phyloP scores from a whole-genome alignment of 169 alveolate species.

The Neospora caninum region DNA sequence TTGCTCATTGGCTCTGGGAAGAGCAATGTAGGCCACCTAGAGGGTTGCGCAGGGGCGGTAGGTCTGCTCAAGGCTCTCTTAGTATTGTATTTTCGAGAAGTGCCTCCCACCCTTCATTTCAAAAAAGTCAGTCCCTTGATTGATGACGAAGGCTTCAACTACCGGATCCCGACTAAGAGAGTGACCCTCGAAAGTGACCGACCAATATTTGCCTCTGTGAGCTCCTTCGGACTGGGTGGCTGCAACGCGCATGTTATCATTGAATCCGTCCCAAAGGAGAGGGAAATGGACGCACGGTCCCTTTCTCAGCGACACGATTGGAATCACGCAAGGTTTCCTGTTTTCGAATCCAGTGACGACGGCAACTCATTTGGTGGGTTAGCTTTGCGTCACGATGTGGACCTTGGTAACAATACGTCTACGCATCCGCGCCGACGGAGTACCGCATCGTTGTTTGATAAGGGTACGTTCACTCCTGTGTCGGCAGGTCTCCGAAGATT shows the following conservation, averaged over 20 bases:
- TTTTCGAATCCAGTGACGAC: not conserved
- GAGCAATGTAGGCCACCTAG: conserved; percentile 79
- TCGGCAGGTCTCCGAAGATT: conserved; percentile 2
- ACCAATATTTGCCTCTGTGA: conserved; percentile 68
- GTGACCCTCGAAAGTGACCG: not conserved
- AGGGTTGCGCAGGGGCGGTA: conserved; percentile 80
- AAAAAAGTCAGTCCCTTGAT: conserved; percentile 77
- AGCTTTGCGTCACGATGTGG: not conserved
- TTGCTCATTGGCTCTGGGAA: conserved; percentile 76
- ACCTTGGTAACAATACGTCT: not conserved
- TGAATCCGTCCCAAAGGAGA: conserved; percentile 8
- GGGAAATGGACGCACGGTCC: not conserved
- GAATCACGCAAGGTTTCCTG: not conserved
- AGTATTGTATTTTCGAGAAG: conserved; percentile 71
- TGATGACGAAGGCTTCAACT: conserved; percentile 72
- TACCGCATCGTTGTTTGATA: not conserved
- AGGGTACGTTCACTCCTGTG: not conserved
- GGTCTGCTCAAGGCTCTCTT: conserved; percentile 76
- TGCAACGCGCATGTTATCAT: conserved; percentile 75
- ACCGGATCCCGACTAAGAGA: conserved; percentile 67
- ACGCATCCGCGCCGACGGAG: not conserved
- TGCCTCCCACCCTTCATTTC: conserved; percentile 80
- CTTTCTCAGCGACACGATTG: not conserved
- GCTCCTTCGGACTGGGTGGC: conserved; percentile 80
- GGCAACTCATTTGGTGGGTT: not conserved